Evolutionary conservation across 108 stramenopile species (phyloP).

Genomic region (Phaeodactylum tricornutum): DNA sequence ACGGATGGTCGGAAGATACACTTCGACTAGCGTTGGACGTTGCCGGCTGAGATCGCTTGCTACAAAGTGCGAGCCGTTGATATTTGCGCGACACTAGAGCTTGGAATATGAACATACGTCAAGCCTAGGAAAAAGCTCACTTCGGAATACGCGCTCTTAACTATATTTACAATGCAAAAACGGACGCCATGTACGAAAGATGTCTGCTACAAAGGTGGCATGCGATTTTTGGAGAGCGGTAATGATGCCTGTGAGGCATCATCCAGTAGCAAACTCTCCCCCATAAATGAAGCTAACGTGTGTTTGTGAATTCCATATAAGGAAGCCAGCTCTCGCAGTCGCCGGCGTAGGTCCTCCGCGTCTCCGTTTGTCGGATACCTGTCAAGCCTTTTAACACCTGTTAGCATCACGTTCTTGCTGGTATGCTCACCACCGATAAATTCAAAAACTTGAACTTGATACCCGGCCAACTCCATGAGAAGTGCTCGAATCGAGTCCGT

Average conservation of each 20-base stretch:
- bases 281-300: slow-evolving; percentile 51
- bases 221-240: no score
- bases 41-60: not conserved
- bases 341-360: slow-evolving; percentile 11
- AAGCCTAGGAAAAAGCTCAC: no score
- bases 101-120: no score
- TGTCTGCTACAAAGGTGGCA: no score
- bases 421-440: slow-evolving; percentile 83
- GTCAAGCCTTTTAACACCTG: slow-evolving; percentile 27
- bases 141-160: no score
- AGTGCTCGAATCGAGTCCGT: slow-evolving; percentile 71
- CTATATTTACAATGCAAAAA: no score
- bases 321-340: slow-evolving; percentile 33
- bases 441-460: slow-evolving; percentile 80
- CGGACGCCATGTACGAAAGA: no score
- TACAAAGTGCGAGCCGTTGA: no score
- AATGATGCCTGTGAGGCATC: slow-evolving; percentile 1
- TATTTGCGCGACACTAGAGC: no score
- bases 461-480: slow-evolving; percentile 72
- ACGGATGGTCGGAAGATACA: slow-evolving; percentile 58
- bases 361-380: slow-evolving; percentile 1
- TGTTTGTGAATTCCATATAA: slow-evolving; percentile 56
- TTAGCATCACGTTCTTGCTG: slow-evolving; percentile 82
- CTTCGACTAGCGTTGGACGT: slow-evolving; percentile 62
- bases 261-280: not conserved